Percentiles rank a stretch among this genome's conserved stretches.
These are phyloP conservation scores for Chondrus crispus DNA, from an alignment of 23 red algal species.

Conservation along the genomic window DNA sequence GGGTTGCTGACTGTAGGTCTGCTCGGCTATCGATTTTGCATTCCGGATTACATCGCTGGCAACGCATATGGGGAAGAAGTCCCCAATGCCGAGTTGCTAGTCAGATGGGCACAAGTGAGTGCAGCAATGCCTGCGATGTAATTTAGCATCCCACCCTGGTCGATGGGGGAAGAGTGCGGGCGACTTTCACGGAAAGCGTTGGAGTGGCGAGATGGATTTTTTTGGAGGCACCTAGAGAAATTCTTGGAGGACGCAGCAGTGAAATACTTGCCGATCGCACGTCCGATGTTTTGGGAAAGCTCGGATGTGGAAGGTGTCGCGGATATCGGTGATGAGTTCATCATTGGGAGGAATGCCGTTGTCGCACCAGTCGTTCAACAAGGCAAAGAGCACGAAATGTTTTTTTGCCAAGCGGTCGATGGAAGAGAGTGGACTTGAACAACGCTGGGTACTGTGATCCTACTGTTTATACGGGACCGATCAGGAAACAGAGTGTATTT, in stretches of 20 bases:
- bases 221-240: conserved; percentile 39
- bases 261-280: conserved; percentile 54
- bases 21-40: conserved; percentile 80
- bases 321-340: conserved; percentile 76
- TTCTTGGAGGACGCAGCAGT: conserved; percentile 18
- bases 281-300: conserved; percentile 87
- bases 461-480: neutral
- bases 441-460: neutral
- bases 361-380: conserved; percentile 75
- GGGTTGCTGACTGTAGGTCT: conserved; percentile 71
- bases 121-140: conserved; percentile 91
- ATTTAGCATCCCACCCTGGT: conserved; percentile 79
- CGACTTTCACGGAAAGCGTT: conserved; percentile 30
- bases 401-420: conserved; percentile 69
- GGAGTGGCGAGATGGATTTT: conserved; percentile 55
- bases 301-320: neutral
- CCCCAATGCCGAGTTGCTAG: conserved; percentile 65
- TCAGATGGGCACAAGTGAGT: conserved; percentile 84
- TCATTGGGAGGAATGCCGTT: conserved; percentile 75
- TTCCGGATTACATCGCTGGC: conserved; percentile 92
- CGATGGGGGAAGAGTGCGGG: conserved; percentile 59
- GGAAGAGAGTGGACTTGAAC: conserved; percentile 42
- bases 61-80: conserved; percentile 86
- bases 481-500: neutral
- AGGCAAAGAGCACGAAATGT: conserved; percentile 52